phyloP scores from a whole-genome alignment of 2,329 filamentous ascomycete species.

The Curvularia hawaiiensis region DNA sequence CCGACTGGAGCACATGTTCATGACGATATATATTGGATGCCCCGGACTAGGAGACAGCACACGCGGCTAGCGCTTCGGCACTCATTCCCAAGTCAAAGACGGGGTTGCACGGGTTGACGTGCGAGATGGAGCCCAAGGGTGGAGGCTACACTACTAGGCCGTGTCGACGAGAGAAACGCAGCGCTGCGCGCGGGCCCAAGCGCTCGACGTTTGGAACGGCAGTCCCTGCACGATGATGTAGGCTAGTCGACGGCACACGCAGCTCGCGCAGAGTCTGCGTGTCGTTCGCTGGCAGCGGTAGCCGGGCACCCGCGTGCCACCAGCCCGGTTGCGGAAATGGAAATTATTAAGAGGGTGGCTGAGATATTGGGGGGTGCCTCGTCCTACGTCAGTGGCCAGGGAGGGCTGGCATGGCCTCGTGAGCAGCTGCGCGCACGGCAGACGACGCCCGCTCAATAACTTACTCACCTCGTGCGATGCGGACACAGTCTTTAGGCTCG shows the following conservation, averaged over 20 bases:
- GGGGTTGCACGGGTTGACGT: conserved; percentile 15
- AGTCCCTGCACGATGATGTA: conserved; percentile 29
- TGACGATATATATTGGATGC: conserved; percentile 15
- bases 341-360: conserved; percentile 8
- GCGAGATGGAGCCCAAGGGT: conserved; percentile 23
- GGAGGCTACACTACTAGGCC: conserved; percentile 1
- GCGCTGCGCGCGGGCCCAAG: conserved; percentile 22
- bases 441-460: neutral
- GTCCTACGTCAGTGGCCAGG: conserved; percentile 11
- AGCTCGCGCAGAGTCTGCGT: neutral
- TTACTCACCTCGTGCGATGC: conserved; percentile 6
- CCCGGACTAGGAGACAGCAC: conserved; percentile 15
- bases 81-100: conserved; percentile 3
- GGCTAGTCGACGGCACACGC: conserved; percentile 14
- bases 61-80: conserved; percentile 26
- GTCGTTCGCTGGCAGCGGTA: conserved; percentile 13
- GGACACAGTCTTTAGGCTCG: conserved; percentile 11
- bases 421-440: conserved; percentile 12
- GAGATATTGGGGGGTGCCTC: conserved; percentile 10
- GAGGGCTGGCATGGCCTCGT: conserved; percentile 26
- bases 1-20: conserved; percentile 5
- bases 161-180: conserved; percentile 4
- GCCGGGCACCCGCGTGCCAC: conserved; percentile 2
- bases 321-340: neutral
- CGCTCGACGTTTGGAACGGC: conserved; percentile 12